phyloP scores from a whole-genome alignment of 2,329 filamentous ascomycete species.

The Teratosphaeria nubilosa region DNA sequence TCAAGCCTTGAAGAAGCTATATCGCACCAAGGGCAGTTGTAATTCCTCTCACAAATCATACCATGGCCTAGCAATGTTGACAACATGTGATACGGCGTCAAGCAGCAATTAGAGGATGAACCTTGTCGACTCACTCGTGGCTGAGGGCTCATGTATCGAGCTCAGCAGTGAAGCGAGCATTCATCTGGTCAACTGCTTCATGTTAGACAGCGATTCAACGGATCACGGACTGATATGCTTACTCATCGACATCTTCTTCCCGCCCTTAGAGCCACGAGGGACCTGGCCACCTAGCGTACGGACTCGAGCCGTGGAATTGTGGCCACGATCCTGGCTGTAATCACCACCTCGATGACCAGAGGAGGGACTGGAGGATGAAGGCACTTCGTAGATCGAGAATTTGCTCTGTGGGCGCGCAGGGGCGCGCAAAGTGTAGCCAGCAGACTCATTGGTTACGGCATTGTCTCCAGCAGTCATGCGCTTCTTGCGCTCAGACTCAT shows the following conservation, averaged over 20 bases:
- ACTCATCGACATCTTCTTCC: constrained; percentile 14
- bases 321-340: neutral
- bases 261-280: constrained; percentile 3
- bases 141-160: constrained; percentile 4
- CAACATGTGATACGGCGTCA: neutral
- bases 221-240: neutral
- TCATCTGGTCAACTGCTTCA: constrained; percentile 11
- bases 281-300: constrained; percentile 8
- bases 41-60: neutral
- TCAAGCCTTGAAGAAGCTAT: neutral
- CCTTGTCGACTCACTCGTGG: neutral
- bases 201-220: neutral
- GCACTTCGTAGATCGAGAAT: constrained; percentile 6
- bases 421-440: constrained; percentile 3
- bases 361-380: neutral
- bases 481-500: constrained; percentile 15
- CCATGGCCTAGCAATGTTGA: neutral
- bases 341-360: neutral
- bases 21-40: neutral
- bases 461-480: neutral
- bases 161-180: constrained; percentile 18
- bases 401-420: neutral
- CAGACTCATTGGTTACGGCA: neutral
- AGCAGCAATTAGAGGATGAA: neutral
- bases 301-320: constrained; percentile 3